A percentile compares a stretch with the other conserved stretches of the same genome.
These are phyloP conservation scores for Suhomyces atakaporum DNA, from an alignment of 1,139 yeast genomes.

Conservation along the genomic window DNA sequence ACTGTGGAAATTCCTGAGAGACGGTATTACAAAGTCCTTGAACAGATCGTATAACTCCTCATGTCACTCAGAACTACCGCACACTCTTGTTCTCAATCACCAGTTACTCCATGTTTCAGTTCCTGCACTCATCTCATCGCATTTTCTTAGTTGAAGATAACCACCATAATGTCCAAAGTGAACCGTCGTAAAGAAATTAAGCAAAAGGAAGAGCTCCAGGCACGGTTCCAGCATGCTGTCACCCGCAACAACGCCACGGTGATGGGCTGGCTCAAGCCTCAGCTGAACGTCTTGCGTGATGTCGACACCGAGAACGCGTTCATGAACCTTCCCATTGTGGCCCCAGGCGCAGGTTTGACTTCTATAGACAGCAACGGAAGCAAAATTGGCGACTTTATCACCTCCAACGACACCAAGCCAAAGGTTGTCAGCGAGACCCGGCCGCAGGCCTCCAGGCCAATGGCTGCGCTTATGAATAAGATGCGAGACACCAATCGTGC, in stretches of 20 bases:
- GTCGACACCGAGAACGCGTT: conserved; percentile 22
- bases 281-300: conserved; percentile 7
- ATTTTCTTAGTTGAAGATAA: no score
- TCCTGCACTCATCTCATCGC: no score
- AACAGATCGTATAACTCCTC: no score
- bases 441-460: conserved; percentile 31
- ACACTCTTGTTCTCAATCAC: no score
- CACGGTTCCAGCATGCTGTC: conserved; percentile 48
- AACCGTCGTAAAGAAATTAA: conserved; percentile 46
- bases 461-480: conserved; percentile 49
- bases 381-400: conserved; percentile 37
- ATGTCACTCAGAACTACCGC: no score
- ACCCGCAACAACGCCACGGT: conserved; percentile 39
- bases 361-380: conserved; percentile 18
- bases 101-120: no score
- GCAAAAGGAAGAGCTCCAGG: conserved; percentile 50
- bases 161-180: conserved; percentile 27
- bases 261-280: conserved; percentile 43
- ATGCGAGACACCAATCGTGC: conserved; percentile 37
- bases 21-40: no score
- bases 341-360: conserved; percentile 44
- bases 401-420: conserved; percentile 12
- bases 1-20: no score
- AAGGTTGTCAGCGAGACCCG: conserved; percentile 16
- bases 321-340: conserved; percentile 46